Conservation (phyloP, 2,329 filamentous ascomycete species). For the Aureobasidium sp. region DNA sequence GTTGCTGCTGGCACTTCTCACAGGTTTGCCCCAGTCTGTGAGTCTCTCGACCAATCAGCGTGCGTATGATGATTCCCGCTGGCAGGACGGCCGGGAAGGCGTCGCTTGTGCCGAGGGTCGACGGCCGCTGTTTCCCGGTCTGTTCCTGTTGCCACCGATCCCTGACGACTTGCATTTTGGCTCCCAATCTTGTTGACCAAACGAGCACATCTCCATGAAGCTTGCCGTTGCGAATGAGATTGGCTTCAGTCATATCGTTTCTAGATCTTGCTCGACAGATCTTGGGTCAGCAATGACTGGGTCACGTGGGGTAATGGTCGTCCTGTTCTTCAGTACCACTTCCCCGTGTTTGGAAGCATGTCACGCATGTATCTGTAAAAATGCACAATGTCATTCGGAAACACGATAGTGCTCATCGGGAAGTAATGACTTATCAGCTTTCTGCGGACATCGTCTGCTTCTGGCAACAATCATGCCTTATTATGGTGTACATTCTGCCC, state of each 20-base stretch:
- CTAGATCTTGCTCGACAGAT: not conserved
- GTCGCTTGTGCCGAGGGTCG: conserved; percentile 2
- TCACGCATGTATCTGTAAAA: too few relatives aligned
- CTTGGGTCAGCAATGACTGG: not conserved
- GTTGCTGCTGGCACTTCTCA: not conserved
- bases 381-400: too few relatives aligned
- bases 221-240: not conserved
- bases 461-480: too few relatives aligned
- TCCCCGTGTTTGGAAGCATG: too few relatives aligned
- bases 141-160: conserved; percentile 13
- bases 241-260: not conserved
- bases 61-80: not conserved
- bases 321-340: not conserved
- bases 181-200: not conserved
- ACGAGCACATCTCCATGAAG: not conserved
- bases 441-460: too few relatives aligned
- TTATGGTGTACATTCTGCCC: too few relatives aligned
- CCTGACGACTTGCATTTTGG: not conserved
- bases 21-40: conserved; percentile 3
- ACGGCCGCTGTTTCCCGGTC: not conserved
- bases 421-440: too few relatives aligned
- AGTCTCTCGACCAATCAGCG: conserved; percentile 5
- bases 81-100: not conserved
- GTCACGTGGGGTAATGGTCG: not conserved
- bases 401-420: too few relatives aligned